Conservation (phyloP, 257 asterid species). For the Phtheirospermum japonicum region DNA sequence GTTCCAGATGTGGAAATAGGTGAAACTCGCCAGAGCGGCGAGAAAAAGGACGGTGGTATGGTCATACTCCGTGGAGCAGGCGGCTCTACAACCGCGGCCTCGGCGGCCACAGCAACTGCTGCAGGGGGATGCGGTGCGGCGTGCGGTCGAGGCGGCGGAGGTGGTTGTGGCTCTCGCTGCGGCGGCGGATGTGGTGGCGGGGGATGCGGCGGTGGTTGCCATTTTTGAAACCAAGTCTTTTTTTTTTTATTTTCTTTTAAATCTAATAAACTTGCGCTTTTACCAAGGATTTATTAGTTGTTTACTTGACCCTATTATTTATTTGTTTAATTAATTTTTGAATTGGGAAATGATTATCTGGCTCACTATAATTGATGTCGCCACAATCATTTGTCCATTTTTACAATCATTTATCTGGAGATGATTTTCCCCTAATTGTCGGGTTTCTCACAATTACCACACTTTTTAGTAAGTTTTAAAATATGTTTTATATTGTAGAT, state of each 20-base stretch:
- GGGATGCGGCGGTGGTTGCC: conserved; percentile 17
- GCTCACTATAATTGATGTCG: no score
- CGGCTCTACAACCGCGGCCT: conserved; percentile 1
- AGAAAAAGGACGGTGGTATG: conserved; percentile 9
- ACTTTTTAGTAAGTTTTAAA: no score
- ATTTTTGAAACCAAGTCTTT: background rate
- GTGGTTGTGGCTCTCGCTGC: conserved; percentile 6
- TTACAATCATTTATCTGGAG: no score
- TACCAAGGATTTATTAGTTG: background rate
- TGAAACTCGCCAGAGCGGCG: background rate
- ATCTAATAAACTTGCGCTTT: background rate
- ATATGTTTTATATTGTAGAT: no score
- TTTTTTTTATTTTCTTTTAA: background rate
- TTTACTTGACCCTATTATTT: no score
- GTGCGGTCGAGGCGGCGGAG: conserved; percentile 16
- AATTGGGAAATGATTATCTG: no score
- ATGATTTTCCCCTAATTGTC: no score
- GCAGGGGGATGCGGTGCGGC: conserved; percentile 7
- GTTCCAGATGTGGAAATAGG: conserved; percentile 7
- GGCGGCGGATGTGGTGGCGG: conserved; percentile 19
- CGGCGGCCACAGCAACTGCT: background rate
- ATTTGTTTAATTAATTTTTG: no score
- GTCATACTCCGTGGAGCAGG: conserved; percentile 6
- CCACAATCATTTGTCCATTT: no score
- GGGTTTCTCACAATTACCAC: no score